Evolutionary conservation across 495 filamentous ascomycete genomes (phyloP).

Genomic region (Daldinia concentrica): DNA sequence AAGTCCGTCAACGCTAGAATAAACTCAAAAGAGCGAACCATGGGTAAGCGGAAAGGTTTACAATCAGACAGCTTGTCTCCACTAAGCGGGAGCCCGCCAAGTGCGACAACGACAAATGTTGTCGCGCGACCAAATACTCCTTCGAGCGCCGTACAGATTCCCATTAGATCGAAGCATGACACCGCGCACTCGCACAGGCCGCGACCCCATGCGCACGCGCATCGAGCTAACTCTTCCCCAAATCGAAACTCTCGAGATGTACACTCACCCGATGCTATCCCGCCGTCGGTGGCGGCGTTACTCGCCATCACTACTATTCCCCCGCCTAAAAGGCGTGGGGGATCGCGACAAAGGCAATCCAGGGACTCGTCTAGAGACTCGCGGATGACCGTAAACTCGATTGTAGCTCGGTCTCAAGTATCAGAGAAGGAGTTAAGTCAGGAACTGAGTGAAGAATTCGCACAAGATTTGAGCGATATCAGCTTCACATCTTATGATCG

Average conservation of each 20-base stretch:
- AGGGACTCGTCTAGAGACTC: conserved; percentile 53
- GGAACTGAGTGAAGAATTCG: conserved; percentile 49
- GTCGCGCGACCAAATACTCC: conserved; percentile 50
- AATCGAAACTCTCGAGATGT: conserved; percentile 46
- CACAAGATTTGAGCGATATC: conserved; percentile 33
- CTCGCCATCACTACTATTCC: conserved; percentile 69
- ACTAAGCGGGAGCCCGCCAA: conserved; percentile 44
- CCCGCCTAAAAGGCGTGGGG: conserved; percentile 49
- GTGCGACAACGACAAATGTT: conserved; percentile 40
- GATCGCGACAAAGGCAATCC: conserved; percentile 29
- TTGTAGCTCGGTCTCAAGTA: conserved; percentile 57
- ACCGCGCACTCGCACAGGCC: conserved; percentile 34
- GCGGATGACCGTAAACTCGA: conserved; percentile 63
- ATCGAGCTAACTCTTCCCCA: conserved; percentile 40
- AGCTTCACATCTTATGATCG: conserved; percentile 45
- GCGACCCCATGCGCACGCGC: conserved; percentile 28
- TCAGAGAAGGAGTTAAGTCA: conserved; percentile 61
- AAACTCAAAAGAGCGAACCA: conserved; percentile 34
- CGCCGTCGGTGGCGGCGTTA: conserved; percentile 67
- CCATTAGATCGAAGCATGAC: conserved; percentile 49
- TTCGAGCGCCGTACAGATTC: conserved; percentile 59
- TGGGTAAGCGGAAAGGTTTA: conserved; percentile 44
- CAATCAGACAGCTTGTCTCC: conserved; percentile 37
- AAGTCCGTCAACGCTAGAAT: conserved; percentile 26
- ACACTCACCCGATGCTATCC: conserved; percentile 61